phyloP scores from a whole-genome alignment of 768 basidiomycete genomes.

The Boletus bicolor region DNA sequence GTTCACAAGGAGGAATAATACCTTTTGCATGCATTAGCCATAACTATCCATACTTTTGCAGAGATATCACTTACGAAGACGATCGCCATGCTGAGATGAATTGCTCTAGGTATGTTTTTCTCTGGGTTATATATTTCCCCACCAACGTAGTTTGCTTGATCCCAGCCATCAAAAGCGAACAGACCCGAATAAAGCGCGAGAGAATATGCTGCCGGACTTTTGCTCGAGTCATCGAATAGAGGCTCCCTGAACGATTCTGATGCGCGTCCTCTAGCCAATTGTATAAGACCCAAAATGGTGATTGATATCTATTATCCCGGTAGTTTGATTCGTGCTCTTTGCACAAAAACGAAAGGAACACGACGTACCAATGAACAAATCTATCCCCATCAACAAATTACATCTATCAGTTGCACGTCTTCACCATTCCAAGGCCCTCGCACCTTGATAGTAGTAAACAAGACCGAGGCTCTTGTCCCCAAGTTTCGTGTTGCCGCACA shows the following conservation, averaged over 20 bases:
- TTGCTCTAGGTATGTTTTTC: constrained; percentile 83
- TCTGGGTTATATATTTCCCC: constrained; percentile 82
- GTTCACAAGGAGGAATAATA: constrained; percentile 79
- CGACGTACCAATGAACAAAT: constrained; percentile 60
- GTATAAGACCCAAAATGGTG: constrained; percentile 74
- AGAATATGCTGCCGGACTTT: constrained; percentile 81
- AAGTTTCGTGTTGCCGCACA: constrained; percentile 76
- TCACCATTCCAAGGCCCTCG: constrained; percentile 1
- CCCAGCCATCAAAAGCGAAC: constrained; percentile 98
- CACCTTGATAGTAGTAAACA: constrained; percentile 90
- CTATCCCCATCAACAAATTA: constrained; percentile 31
- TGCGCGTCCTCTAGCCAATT: constrained; percentile 66
- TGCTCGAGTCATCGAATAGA: constrained; percentile 71
- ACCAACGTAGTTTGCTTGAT: constrained; percentile 86
- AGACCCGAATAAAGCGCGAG: constrained; percentile 93
- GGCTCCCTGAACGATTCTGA: constrained; percentile 64
- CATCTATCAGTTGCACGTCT: background rate
- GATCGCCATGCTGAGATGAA: constrained; percentile 85
- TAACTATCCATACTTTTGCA: background rate
- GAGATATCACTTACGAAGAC: constrained; percentile 55
- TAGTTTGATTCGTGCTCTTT: background rate
- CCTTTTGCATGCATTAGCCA: constrained; percentile 35
- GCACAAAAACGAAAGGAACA: background rate
- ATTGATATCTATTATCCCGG: constrained; percentile 54
- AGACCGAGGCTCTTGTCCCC: constrained; percentile 77